Conservation (phyloP, 805 yeast genomes). For the Wickerhamiella shivajii region DNA sequence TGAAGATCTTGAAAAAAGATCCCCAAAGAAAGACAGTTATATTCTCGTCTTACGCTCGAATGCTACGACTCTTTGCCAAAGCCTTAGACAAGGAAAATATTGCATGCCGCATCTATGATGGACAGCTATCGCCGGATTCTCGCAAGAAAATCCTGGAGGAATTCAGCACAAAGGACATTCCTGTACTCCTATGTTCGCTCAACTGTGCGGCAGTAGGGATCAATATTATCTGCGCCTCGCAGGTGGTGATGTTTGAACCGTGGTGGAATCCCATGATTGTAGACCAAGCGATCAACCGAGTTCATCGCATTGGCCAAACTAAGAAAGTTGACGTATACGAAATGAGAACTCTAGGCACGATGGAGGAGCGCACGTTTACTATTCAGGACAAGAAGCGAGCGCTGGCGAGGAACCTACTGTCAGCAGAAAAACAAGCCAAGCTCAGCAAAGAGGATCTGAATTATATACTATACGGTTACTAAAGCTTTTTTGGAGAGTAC, state of each 20-base stretch:
- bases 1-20: constrained; percentile 25
- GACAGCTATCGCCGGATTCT: constrained; percentile 22
- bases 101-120: constrained; percentile 26
- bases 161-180: constrained; percentile 17
- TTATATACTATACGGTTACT: constrained; percentile 15
- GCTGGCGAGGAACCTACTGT: constrained; percentile 24
- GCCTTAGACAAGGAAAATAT: constrained; percentile 23
- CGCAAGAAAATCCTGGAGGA: constrained; percentile 23
- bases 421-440: constrained; percentile 19
- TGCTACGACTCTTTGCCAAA: constrained; percentile 24
- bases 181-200: constrained; percentile 30
- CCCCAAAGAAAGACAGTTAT: constrained; percentile 30
- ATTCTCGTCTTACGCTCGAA: constrained; percentile 31
- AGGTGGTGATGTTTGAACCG: constrained; percentile 31
- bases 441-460: constrained; percentile 19
- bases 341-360: constrained; percentile 26
- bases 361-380: constrained; percentile 29
- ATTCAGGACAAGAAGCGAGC: constrained; percentile 27
- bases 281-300: constrained; percentile 39
- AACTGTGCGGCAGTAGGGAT: constrained; percentile 34
- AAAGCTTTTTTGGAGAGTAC: too few species aligned
- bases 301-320: constrained; percentile 35
- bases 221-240: constrained; percentile 30
- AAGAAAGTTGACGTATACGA: constrained; percentile 32
- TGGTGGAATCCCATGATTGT: constrained; percentile 41